These are phyloP conservation scores for Ustilago cynodontis DNA, from an alignment of 1,284 basidiomycete species.

Conservation along the genomic window DNA sequence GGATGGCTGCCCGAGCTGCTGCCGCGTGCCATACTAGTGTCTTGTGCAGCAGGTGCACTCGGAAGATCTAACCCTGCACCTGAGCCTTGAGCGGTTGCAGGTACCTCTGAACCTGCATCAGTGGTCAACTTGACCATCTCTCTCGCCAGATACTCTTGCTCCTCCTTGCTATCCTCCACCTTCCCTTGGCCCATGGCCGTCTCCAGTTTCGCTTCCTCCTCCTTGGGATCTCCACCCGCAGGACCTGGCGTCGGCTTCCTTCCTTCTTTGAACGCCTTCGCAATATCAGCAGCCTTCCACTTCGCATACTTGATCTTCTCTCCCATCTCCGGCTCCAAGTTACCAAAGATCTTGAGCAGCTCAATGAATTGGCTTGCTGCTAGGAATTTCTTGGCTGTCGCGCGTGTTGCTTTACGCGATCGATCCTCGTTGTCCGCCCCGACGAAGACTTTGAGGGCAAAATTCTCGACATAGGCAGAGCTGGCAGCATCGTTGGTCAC, in stretches of 20 bases:
- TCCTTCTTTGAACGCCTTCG: constrained; percentile 86
- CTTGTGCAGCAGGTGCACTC: neutral
- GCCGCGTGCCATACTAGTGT: constrained; percentile 8
- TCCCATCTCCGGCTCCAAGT: constrained; percentile 72
- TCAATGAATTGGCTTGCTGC: constrained; percentile 89
- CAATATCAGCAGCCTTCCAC: constrained; percentile 91
- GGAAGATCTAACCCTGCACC: no score
- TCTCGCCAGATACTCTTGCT: constrained; percentile 56
- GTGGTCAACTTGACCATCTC: constrained; percentile 61
- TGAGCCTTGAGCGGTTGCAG: neutral
- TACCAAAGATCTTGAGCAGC: constrained; percentile 80
- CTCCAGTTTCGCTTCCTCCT: constrained; percentile 36
- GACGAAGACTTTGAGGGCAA: constrained; percentile 87
- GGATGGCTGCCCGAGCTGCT: constrained; percentile 19
- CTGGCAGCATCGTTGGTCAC: constrained; percentile 85
- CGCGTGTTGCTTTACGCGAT: constrained; percentile 79
- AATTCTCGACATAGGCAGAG: constrained; percentile 91
- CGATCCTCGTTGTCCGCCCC: constrained; percentile 92
- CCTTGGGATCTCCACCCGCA: constrained; percentile 49
- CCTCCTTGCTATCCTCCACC: constrained; percentile 44
- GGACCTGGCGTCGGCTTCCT: constrained; percentile 55
- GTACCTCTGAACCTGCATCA: constrained; percentile 14
- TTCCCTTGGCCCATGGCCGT: constrained; percentile 26
- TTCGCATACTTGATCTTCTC: constrained; percentile 88
- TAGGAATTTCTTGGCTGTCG: constrained; percentile 87